Evolutionary conservation across 1,284 basidiomycete species (phyloP).

Genomic region (Cronartium ribicola): DNA sequence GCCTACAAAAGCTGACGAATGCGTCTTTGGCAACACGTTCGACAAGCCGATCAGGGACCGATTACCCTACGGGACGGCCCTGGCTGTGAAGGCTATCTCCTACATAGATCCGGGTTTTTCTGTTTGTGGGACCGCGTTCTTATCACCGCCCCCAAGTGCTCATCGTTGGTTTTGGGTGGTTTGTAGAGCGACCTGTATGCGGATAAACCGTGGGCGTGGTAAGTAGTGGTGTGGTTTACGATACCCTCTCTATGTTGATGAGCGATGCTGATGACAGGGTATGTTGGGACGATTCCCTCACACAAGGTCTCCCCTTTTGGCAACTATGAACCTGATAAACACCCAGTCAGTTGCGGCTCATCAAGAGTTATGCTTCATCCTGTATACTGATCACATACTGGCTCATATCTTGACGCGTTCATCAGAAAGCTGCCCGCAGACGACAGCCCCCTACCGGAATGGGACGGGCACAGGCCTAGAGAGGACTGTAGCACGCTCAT

Average conservation of each 20-base stretch:
- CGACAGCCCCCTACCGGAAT: conserved; percentile 31
- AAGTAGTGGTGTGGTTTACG: background rate
- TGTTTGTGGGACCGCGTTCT: background rate
- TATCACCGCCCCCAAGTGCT: background rate
- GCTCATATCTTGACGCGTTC: too few species aligned
- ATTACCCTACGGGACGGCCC: conserved; percentile 33
- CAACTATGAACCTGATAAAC: conserved; percentile 38
- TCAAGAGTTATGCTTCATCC: too few species aligned
- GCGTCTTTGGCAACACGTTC: conserved; percentile 36
- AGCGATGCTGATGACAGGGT: too few species aligned
- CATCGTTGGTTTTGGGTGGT: background rate
- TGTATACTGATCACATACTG: too few species aligned
- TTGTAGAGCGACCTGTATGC: conserved; percentile 29
- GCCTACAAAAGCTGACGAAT: conserved; percentile 20
- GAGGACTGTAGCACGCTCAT: conserved; percentile 33
- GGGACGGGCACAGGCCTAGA: conserved; percentile 16
- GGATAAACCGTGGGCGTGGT: conserved; percentile 42
- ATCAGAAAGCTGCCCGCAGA: conserved; percentile 20
- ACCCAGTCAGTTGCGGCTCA: background rate
- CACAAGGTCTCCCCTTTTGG: conserved; percentile 36
- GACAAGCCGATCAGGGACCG: conserved; percentile 33
- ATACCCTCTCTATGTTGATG: too few species aligned
- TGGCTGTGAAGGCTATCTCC: conserved; percentile 36
- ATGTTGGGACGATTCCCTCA: background rate
- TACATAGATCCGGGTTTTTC: conserved; percentile 33